Evolutionary conservation across 192 early-diverging fungal species (phyloP).

Genomic region (Spizellomyces punctatus): DNA sequence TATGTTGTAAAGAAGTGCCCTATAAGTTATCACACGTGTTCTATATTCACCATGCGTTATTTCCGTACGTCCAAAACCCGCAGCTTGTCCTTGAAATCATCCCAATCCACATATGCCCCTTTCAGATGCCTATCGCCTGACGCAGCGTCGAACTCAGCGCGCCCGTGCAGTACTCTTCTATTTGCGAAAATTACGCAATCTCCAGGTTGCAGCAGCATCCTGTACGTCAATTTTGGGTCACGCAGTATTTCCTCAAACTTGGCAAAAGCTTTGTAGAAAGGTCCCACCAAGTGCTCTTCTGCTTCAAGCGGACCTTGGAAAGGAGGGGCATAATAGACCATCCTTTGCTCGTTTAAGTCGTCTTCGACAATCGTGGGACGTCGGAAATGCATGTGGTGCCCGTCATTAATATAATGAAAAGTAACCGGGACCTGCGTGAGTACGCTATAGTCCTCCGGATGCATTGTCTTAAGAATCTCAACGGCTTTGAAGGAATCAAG

Average conservation of each 20-base stretch:
- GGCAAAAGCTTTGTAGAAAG: conserved; percentile 69
- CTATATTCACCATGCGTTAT: neutral
- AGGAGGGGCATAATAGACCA: conserved; percentile 79
- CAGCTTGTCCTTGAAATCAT: conserved; percentile 54
- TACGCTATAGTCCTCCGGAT: conserved; percentile 64
- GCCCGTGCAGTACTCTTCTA: conserved; percentile 76
- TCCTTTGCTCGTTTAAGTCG: conserved; percentile 46
- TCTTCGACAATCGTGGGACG: conserved; percentile 63
- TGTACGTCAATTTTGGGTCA: conserved; percentile 54
- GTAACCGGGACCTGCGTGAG: conserved; percentile 65
- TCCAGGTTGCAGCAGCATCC: conserved; percentile 66
- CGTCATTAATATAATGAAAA: conserved; percentile 80
- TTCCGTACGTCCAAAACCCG: conserved; percentile 9
- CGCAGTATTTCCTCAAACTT: conserved; percentile 63
- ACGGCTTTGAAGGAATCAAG: conserved; percentile 74
- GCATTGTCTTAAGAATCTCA: conserved; percentile 52
- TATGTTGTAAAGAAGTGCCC: no score
- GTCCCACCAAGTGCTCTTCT: conserved; percentile 42
- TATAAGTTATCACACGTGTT: no score
- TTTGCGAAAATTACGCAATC: conserved; percentile 79
- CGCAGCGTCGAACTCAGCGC: conserved; percentile 69
- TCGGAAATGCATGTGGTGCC: conserved; percentile 72
- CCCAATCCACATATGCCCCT: conserved; percentile 64
- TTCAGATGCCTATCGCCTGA: conserved; percentile 77
- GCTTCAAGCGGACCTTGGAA: conserved; percentile 79